These are phyloP conservation scores for Flagelloscypha sp. DNA, from an alignment of 768 basidiomycete species.

Conservation along the genomic window DNA sequence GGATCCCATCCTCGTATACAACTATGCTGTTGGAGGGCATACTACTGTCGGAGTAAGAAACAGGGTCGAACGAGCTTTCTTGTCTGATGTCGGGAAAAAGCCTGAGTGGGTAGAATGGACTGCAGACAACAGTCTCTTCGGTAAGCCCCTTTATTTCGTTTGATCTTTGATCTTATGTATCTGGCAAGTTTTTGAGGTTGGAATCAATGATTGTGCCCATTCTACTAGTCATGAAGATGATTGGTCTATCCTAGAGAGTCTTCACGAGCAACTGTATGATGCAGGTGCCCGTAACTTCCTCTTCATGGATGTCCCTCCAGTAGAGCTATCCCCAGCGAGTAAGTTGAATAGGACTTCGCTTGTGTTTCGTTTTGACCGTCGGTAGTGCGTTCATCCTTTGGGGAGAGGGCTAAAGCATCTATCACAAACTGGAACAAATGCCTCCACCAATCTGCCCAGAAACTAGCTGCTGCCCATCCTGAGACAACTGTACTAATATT, in stretches of 20 bases:
- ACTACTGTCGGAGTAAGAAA: constrained; percentile 30
- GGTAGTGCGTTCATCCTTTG: neutral
- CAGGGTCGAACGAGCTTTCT: constrained; percentile 34
- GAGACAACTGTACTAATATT: constrained; percentile 42
- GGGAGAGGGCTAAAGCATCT: neutral
- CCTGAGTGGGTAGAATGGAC: constrained; percentile 34
- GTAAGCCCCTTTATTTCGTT: no score
- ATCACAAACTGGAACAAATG: constrained; percentile 35
- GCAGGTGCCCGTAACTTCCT: constrained; percentile 45
- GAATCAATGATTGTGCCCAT: constrained; percentile 60
- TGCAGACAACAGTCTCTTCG: constrained; percentile 34
- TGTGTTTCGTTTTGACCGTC: no score
- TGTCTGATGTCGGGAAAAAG: constrained; percentile 27
- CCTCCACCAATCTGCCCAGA: constrained; percentile 22
- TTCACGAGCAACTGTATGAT: constrained; percentile 41
- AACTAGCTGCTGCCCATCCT: constrained; percentile 31
- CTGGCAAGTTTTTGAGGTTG: constrained; percentile 64
- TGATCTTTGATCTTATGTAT: no score
- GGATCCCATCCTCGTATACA: constrained; percentile 45
- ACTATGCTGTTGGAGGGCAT: constrained; percentile 51
- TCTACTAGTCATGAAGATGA: constrained; percentile 13
- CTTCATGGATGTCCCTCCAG: constrained; percentile 53
- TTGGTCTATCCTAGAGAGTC: constrained; percentile 29
- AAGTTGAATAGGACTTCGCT: no score
- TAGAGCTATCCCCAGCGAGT: constrained; percentile 41